Base-by-base conservation (phyloP, 768 basidiomycete genomes). In the Hemileccinum rubropunctum region DNA sequence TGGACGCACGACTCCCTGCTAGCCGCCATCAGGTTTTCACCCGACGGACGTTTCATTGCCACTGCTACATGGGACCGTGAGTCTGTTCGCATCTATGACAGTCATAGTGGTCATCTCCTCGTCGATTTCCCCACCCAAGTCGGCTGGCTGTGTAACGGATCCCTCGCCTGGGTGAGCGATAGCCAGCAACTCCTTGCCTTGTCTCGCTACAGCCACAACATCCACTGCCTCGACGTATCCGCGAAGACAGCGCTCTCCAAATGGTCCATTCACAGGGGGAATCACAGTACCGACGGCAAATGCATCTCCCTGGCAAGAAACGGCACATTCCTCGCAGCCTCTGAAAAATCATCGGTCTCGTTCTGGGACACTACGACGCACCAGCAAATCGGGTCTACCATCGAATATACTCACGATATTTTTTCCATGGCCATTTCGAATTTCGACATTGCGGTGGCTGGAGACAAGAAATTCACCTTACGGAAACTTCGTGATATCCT, bases 231-330 rank as follows among this genome's bases (percentile, higher is more conserved):
- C 1, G 50, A 46, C 4, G 23, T n/a, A 9, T 37, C 36, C 10
- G 23, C 34, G 1, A 28, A 36, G 13, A 9, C 23, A 4, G 37
- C 28, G 5, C 27, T 45, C 28, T 30, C 28, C 11, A 15, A 28
- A 33, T 52, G 52, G 52, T n/a, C n/a, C 8, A 36, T 45, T 27
- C 40, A 42, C 28, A n/a, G n/a, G n/a, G n/a, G n/a, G n/a, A n/a
- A n/a, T n/a, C n/a, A n/a, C n/a, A 17, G 17, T 7, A 37, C 23
- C 10, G 3, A 4, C 1, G 14, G 23, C 17, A 32, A 1, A 4
- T 52, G 34, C 30, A 53, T 53, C 3, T 20, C 50, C 1, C 17
- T 52, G 11, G 34, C 50, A 8, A 8, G n/a, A 18, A 42, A 52
- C 7, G 45, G 50, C 6, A 27, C 18, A 13, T 46, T 52, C n/a